Evolutionary conservation across 805 yeast species (phyloP), one percentile per base, ranked within the genome.

Genomic region (Kodamaea nitidulidarum): DNA sequence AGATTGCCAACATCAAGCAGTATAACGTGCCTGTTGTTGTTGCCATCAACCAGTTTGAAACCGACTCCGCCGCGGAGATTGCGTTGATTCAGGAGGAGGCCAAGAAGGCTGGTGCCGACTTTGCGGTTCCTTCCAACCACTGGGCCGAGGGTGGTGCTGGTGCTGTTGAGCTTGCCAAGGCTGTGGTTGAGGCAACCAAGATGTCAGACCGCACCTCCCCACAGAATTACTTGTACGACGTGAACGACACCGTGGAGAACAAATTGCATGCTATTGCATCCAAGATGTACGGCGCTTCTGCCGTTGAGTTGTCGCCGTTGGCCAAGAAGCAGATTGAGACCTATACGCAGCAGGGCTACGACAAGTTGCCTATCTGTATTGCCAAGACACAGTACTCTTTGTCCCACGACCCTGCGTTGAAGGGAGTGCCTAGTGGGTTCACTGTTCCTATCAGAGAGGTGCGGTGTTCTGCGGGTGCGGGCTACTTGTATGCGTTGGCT

Each of bases 331-430:
- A 88, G 67, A 81, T 91, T 49, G 88, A 81, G 46, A 75, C 80
- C 41, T 90, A 88, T 69, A 81, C 88, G 25, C 63, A 72, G 37
- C 96, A 88, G 70, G 97, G 97, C 2, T 91, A 84, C 62, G 88
- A 82, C 47, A 79, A 88, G 57, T 71, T 91, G 58, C 98, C 98
- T 42, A 82, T 91, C 52, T 91, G 98, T 68, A 85, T 91, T 56
- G 98, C 98, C 43, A 91, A 91, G 74, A 91, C 98, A 2, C 98
- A 91, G 65, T 91, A 91, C 72, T 88, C 96, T 1, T 72, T 91
- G 50, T 88, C 97, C 2, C 97, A 90, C 58, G 98, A 91, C 64
- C 88, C 98, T 32, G 70, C 78, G 15, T 75, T 93, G 62, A 90
- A 90, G 70, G 96, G 96, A 59, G 96, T 88, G 31, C 98, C 98